Evolutionary conservation across 2,329 filamentous ascomycete genomes (phyloP), one percentile per base, ranked within the genome.

Genomic region (Lecanoromycetidae sp.): DNA sequence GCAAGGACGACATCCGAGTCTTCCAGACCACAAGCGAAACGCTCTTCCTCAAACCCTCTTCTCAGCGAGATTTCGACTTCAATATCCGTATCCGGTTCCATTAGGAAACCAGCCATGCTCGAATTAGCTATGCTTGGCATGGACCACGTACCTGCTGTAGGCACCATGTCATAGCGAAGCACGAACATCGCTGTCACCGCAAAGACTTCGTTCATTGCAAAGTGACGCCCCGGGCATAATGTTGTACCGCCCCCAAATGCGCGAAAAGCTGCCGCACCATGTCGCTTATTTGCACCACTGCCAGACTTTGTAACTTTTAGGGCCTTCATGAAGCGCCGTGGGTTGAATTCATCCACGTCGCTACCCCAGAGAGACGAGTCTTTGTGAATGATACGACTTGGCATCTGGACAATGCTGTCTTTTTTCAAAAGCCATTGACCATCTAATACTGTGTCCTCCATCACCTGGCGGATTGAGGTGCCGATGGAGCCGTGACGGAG

Each of bases 181-280:
- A 66, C 48, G 9, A 66, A 50, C 42, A 61, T 59, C 3, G 62
- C 61, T 3, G 60, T 59, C 30, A 64, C 46, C 9, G 57, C 57
- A 32, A 70, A 19, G 8, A 72, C 66, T 54, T 71, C 69, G 13
- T 61, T 63, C 7, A 60, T 65, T 1, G 70, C 70, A 58, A 72
- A 72, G 50, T 71, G 66, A 4, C 69, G 59, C 0, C 69, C 69
- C 2, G 70, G 69, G 46, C 70, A 73, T 10, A 72, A 54, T 4
- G 65, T 68, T 39, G 67, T 69, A 9, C 71, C 71, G 2, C 70
- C 64, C 3, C 72, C 72, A 54, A 75, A 76, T 0, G 67, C 61
- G 20, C 71, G 58, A 49, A 72, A 72, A 29, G 43, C 43, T 19
- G 25, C 23, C 22, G 17, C 15, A 42, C 26, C 15, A 2, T 17